Conservation (phyloP, 2,329 filamentous ascomycete species). For the Penicillium sp. region DNA sequence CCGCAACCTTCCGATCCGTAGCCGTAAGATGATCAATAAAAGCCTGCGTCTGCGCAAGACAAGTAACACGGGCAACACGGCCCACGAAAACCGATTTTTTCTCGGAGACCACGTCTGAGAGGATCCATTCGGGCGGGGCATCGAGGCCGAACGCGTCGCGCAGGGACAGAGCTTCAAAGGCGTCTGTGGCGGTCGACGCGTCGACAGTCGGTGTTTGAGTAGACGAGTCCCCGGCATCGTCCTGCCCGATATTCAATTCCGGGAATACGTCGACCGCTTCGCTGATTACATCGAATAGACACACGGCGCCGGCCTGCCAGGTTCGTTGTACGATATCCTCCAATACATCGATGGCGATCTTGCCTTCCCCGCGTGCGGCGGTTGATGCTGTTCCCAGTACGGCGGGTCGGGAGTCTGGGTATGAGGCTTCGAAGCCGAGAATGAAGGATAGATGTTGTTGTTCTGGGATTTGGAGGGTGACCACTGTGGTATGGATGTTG, state of each 20-base stretch:
- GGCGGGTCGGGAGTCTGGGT: conserved; percentile 71
- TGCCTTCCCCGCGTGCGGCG: conserved; percentile 70
- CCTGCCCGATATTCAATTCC: conserved; percentile 54
- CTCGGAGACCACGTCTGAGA: conserved; percentile 73
- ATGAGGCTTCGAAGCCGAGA: conserved; percentile 67
- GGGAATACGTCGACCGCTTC: conserved; percentile 51
- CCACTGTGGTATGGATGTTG: conserved; percentile 48
- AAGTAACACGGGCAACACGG: conserved; percentile 68
- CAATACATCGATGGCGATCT: conserved; percentile 67
- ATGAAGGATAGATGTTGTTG: conserved; percentile 50
- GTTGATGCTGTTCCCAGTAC: conserved; percentile 78
- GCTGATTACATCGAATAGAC: conserved; percentile 88
- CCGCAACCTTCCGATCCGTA: conserved; percentile 79
- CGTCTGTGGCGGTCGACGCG: conserved; percentile 13
- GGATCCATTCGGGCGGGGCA: conserved; percentile 63
- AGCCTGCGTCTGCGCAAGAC: conserved; percentile 66
- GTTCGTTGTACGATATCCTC: conserved; percentile 65
- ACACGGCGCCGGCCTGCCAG: conserved; percentile 73
- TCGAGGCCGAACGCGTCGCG: conserved; percentile 33
- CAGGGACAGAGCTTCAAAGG: conserved; percentile 29
- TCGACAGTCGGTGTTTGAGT: conserved; percentile 11
- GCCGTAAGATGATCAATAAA: conserved; percentile 75
- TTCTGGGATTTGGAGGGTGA: conserved; percentile 63
- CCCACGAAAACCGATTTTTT: conserved; percentile 88
- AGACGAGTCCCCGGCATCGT: conserved; percentile 16